Conservation (phyloP, 2,329 filamentous ascomycete genomes). For the Chaetomium globosum region DNA sequence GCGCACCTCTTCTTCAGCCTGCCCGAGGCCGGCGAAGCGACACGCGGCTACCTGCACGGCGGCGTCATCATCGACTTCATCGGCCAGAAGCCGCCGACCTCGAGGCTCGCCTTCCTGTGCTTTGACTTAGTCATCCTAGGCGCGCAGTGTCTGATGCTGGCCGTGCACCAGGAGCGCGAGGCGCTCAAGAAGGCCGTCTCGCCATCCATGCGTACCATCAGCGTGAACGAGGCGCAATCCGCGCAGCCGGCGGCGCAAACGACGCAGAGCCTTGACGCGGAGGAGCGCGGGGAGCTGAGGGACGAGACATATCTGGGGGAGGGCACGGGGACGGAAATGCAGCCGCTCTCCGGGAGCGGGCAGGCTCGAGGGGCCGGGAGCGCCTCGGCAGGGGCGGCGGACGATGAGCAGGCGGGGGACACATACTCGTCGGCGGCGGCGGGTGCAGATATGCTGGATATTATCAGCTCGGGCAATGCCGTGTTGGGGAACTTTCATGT, state of each 20-base stretch:
- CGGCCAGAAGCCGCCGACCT: slow-evolving; percentile 65
- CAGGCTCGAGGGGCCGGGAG: slow-evolving; percentile 15
- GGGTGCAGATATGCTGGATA: slow-evolving; percentile 49
- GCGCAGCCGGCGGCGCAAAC: slow-evolving; percentile 33
- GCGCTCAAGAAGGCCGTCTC: slow-evolving; percentile 54
- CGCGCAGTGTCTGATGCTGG: slow-evolving; percentile 66
- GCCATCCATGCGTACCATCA: slow-evolving; percentile 31
- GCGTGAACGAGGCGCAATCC: slow-evolving; percentile 5
- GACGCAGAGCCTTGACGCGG: slow-evolving; percentile 57
- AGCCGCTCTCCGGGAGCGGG: slow-evolving; percentile 42
- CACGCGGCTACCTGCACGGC: slow-evolving; percentile 67
- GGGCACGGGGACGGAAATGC: slow-evolving; percentile 52
- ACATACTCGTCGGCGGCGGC: slow-evolving; percentile 37
- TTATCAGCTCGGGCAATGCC: slow-evolving; percentile 59
- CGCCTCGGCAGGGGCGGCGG: slow-evolving; percentile 1
- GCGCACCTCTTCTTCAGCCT: slow-evolving; percentile 60
- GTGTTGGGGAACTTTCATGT: slow-evolving; percentile 58
- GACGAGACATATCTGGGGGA: slow-evolving; percentile 44
- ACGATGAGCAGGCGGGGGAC: slow-evolving; percentile 32
- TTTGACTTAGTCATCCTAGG: slow-evolving; percentile 59
- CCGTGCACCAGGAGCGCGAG: slow-evolving; percentile 63
- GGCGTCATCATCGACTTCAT: slow-evolving; percentile 69
- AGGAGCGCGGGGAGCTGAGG: slow-evolving; percentile 57
- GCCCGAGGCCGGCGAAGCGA: slow-evolving; percentile 60
- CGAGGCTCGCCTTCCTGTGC: slow-evolving; percentile 57